Base-by-base conservation (phyloP, 2,329 filamentous ascomycete species). In the Ceratocystis alfenasii region DNA sequence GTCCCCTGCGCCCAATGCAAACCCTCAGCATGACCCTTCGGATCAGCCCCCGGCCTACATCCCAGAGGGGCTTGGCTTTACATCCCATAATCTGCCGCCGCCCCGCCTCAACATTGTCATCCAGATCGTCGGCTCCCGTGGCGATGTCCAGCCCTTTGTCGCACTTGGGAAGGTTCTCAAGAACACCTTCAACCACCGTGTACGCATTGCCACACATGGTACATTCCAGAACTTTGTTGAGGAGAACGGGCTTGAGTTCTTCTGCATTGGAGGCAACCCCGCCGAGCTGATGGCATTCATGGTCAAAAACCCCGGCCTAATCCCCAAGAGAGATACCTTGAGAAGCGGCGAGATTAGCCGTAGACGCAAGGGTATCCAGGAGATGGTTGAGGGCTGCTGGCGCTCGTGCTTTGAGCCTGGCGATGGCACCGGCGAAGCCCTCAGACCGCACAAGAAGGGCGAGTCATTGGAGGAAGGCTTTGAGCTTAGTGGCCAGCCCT, bases 361-460 rank as follows among this genome's bases (percentile, higher is more conserved):
- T 74, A 80, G 89, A 36, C 81, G 90, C 36, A 85, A 82, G 69
- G 88, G 87, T 17, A 90, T 95, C 68, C 84, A 86, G 67, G 82
- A 90, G 68, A 92, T 94, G 68, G 77, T 96, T n/a, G 78, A 87
- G 28, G 90, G 91, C 0, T 94, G 89, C 71, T 96, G 91, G 92
- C 80, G 87, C 70, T 90, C 89, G 0, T 95, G 90, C 72, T 87
- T 90, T 69, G 88, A 95, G 75, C 82, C 86, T 4, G 89, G 89
- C 1, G 81, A 93, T 71, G 89, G 89, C 0, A 71, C 77, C 10
- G 78, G 79, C 70, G 78, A 73, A 73, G 80, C 74, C 17, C 80
- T 73, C 61, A 78, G 74, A 71, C 81, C 74, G 70, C 82, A 78
- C 66, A 70, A 72, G 30, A 72, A 71, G 66, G 78, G 82, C 72